Conservation (phyloP, 352 stramenopile genomes). For the Phytophthora constricta region DNA sequence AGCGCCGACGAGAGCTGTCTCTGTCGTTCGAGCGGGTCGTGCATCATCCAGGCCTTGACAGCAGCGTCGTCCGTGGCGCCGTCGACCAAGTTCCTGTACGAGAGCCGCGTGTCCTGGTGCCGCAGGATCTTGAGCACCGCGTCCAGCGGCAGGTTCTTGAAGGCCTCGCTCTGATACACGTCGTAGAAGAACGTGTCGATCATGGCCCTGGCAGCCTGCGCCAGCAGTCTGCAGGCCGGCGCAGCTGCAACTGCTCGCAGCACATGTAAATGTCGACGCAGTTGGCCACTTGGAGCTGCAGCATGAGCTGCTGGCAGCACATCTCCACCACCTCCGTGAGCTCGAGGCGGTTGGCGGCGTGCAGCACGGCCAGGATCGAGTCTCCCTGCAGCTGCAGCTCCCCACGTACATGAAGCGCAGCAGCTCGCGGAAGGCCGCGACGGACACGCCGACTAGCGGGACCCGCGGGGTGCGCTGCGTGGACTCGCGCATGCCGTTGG, state of each 20-base stretch:
- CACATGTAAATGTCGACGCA: slow-evolving; percentile 81
- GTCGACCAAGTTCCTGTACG: slow-evolving; percentile 5
- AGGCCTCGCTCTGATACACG: slow-evolving; percentile 61
- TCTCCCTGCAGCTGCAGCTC: slow-evolving; percentile 60
- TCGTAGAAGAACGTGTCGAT: slow-evolving; percentile 70
- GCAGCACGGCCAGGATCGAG: slow-evolving; percentile 66
- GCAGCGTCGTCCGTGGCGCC: slow-evolving; percentile 39
- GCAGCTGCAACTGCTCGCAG: slow-evolving; percentile 62
- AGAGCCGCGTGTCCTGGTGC: slow-evolving; percentile 33
- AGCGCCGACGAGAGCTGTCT: slow-evolving; percentile 30
- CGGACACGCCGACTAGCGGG: slow-evolving; percentile 60
- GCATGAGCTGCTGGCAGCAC: slow-evolving; percentile 76
- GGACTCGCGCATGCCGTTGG: slow-evolving; percentile 74
- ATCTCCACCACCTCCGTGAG: slow-evolving; percentile 73
- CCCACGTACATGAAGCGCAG: slow-evolving; percentile 75
- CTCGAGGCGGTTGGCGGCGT: slow-evolving; percentile 75
- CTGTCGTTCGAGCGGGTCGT: slow-evolving; percentile 48
- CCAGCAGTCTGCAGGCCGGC: slow-evolving; percentile 55
- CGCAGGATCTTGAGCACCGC: slow-evolving; percentile 52
- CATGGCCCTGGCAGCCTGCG: slow-evolving; percentile 63
- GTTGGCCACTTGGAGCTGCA: slow-evolving; percentile 69
- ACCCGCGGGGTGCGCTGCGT: slow-evolving; percentile 33
- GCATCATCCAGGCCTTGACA: slow-evolving; percentile 58
- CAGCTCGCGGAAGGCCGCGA: slow-evolving; percentile 52
- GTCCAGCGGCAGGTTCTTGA: slow-evolving; percentile 57